These are phyloP conservation scores for Epichloe hybrida DNA, from an alignment of 2,329 filamentous ascomycete species.

Conservation along the genomic window DNA sequence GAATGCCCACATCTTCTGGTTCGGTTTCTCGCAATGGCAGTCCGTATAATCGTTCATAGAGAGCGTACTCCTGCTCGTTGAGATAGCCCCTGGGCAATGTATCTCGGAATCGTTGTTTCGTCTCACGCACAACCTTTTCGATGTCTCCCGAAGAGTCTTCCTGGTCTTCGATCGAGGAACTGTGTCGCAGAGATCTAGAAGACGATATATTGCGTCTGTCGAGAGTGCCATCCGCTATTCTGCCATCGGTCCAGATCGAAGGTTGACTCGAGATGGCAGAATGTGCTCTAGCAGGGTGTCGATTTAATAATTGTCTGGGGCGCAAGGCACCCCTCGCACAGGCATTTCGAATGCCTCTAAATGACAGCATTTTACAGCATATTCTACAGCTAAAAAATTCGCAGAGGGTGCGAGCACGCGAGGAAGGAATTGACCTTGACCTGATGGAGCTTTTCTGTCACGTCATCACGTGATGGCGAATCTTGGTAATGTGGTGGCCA, in stretches of 20 bases:
- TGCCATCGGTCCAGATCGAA: neutral
- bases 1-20: constrained; percentile 44
- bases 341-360: constrained; percentile 20
- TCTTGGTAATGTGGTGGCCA: constrained; percentile 5
- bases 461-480: constrained; percentile 17
- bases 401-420: constrained; percentile 3
- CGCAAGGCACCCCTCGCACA: constrained; percentile 16
- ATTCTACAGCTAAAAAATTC: constrained; percentile 6
- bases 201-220: constrained; percentile 16
- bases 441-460: constrained; percentile 12
- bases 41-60: constrained; percentile 76
- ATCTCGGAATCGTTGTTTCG: constrained; percentile 64
- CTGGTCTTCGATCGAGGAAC: neutral
- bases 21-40: constrained; percentile 50
- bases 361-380: constrained; percentile 19
- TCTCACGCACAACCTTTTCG: constrained; percentile 54
- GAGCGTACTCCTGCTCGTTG: constrained; percentile 51
- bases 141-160: constrained; percentile 22
- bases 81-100: constrained; percentile 60
- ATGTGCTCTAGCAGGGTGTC: neutral
- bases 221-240: neutral
- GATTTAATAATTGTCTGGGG: constrained; percentile 5
- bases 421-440: too few species aligned
- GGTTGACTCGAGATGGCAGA: neutral
- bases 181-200: constrained; percentile 13